These are phyloP conservation scores for Ploettnerulaceae sp. DNA, from an alignment of 2,329 filamentous ascomycete genomes.

Conservation along the genomic window DNA sequence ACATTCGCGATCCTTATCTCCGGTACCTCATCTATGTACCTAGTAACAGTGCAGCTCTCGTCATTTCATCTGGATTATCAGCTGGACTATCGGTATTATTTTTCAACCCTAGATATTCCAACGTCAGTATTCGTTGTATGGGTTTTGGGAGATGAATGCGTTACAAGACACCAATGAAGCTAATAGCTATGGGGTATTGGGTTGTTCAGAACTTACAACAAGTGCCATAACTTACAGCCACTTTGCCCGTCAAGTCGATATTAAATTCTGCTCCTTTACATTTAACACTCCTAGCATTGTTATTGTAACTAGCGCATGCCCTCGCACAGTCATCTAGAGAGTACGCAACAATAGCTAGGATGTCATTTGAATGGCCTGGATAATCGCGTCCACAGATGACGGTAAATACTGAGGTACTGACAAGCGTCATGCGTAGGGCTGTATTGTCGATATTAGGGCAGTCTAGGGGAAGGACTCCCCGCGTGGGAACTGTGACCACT, in stretches of 20 bases:
- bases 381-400: constrained; percentile 15
- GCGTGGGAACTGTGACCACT: constrained; percentile 1
- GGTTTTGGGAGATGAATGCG: neutral
- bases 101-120: constrained; percentile 5
- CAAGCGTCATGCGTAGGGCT: constrained; percentile 4
- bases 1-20: too few species aligned
- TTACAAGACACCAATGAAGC: neutral
- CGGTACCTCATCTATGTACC: too few species aligned
- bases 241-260: constrained; percentile 3
- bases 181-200: too few species aligned
- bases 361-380: constrained; percentile 2
- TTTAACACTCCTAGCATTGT: neutral
- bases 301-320: constrained; percentile 18
- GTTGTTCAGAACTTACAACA: constrained; percentile 8
- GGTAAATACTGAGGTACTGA: constrained; percentile 8
- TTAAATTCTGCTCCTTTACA: constrained; percentile 15
- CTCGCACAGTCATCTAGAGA: constrained; percentile 11
- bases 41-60: too few species aligned
- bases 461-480: neutral
- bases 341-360: constrained; percentile 14
- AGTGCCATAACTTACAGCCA: constrained; percentile 13
- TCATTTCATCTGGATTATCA: too few species aligned
- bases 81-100: constrained; percentile 1
- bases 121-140: neutral
- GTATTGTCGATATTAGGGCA: constrained; percentile 3